A percentile compares a stretch with the other conserved stretches of the same genome.
phyloP scores from a whole-genome alignment of 176 grass and related monocot species.

The Rhynchospora pubera region DNA sequence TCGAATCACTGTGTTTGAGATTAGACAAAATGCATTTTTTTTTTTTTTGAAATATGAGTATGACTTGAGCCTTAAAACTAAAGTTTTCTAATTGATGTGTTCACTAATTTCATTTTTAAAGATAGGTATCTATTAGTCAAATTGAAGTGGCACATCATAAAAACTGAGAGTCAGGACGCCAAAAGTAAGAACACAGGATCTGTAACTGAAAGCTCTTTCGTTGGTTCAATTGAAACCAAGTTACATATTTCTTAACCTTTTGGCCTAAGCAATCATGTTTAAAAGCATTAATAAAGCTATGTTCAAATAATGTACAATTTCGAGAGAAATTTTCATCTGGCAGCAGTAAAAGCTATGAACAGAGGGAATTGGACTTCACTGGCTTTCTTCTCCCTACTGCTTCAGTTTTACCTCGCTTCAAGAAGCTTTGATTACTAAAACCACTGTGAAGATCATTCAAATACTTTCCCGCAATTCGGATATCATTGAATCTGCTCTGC shows the following conservation, averaged over 20 bases:
- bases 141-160: too few species aligned
- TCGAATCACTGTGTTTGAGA: too few species aligned
- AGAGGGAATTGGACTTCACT: neutral
- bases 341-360: neutral
- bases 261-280: neutral
- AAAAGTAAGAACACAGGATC: neutral
- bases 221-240: neutral
- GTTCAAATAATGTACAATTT: neutral
- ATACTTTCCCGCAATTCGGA: neutral
- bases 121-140: too few species aligned
- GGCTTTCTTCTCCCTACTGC: neutral
- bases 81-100: too few species aligned
- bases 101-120: too few species aligned
- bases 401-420: too few species aligned
- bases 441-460: neutral
- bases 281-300: neutral
- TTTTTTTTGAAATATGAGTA: too few species aligned
- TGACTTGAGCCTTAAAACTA: too few species aligned
- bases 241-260: neutral
- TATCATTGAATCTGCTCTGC: conserved; percentile 1
- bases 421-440: neutral
- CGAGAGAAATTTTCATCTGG: neutral
- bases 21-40: too few species aligned
- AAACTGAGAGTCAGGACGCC: too few species aligned
- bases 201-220: neutral